These are phyloP conservation scores for Trypanosoma cruzi DNA, from an alignment of 208 protist genomes.

Conservation along the genomic window DNA sequence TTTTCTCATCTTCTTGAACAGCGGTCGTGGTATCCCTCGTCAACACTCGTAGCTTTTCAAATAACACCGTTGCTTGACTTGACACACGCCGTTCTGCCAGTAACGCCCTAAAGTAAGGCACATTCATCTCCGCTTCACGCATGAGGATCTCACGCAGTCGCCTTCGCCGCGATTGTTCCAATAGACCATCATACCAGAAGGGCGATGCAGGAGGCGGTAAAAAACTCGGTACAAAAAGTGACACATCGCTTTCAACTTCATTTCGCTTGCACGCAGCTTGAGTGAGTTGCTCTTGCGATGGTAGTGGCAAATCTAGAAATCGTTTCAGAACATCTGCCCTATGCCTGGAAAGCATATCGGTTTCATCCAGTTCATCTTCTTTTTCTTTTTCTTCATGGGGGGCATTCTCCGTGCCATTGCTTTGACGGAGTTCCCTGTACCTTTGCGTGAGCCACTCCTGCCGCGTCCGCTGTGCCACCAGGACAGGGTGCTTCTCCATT, in stretches of 20 bases:
- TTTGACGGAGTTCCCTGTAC: not conserved
- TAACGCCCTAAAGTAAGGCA: conserved; percentile 40
- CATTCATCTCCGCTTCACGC: conserved; percentile 40
- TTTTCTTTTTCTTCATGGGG: not conserved
- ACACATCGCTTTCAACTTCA: not conserved
- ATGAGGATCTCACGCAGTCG: conserved; percentile 27
- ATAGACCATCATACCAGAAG: conserved; percentile 40
- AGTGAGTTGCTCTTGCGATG: not conserved
- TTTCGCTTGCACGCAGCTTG: not conserved
- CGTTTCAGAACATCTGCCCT: conserved; percentile 8
- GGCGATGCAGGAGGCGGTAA: conserved; percentile 18
- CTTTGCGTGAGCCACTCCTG: conserved; percentile 15
- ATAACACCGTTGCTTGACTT: conserved; percentile 19
- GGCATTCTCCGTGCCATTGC: not conserved
- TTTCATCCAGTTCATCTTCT: too few species aligned
- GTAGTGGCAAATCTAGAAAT: not conserved
- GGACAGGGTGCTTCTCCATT: conserved; percentile 34
- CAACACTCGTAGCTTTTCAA: conserved; percentile 15
- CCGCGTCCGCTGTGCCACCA: conserved; percentile 10
- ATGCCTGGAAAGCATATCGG: conserved; percentile 5
- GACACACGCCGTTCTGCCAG: conserved; percentile 39
- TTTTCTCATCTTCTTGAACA: not conserved
- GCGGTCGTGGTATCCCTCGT: not conserved
- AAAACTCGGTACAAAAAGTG: not conserved
- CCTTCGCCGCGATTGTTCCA: conserved; percentile 36